A percentile compares a stretch with the other conserved stretches of the same genome.
Conservation (phyloP, 306 rosid genomes). For the Cucumis cinereus region DNA sequence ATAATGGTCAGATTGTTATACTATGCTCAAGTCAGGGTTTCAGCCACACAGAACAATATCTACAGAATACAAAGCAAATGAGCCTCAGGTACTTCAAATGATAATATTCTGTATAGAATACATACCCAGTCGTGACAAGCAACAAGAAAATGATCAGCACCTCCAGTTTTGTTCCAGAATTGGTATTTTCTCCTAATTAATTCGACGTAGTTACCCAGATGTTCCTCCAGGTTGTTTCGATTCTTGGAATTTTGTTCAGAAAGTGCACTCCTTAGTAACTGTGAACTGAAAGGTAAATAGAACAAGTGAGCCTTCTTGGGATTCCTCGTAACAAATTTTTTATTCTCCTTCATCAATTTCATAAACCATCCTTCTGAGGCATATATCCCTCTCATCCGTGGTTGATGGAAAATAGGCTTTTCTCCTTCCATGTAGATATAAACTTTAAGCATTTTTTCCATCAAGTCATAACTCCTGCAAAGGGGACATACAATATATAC, state of each 20-base stretch:
- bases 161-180: slow-evolving; percentile 80
- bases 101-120: neutral
- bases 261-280: slow-evolving; percentile 36
- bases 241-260: slow-evolving; percentile 19
- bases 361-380: slow-evolving; percentile 97
- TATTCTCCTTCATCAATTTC: slow-evolving; percentile 62
- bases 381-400: slow-evolving; percentile 70
- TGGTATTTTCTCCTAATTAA: slow-evolving; percentile 46
- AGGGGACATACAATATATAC: neutral
- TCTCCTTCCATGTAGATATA: slow-evolving; percentile 72
- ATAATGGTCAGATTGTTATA: neutral
- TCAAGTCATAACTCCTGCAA: slow-evolving; percentile 77
- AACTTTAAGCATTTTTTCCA: slow-evolving; percentile 68
- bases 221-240: slow-evolving; percentile 34
- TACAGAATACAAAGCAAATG: neutral
- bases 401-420: slow-evolving; percentile 75
- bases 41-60: neutral
- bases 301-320: slow-evolving; percentile 74
- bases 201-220: slow-evolving; percentile 45
- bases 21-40: neutral
- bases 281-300: slow-evolving; percentile 71
- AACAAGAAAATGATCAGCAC: slow-evolving; percentile 83
- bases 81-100: neutral
- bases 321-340: slow-evolving; percentile 43
- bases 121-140: slow-evolving; percentile 96